Conservation (phyloP, 495 filamentous ascomycete species). For the Stereocaulon alpinum region DNA sequence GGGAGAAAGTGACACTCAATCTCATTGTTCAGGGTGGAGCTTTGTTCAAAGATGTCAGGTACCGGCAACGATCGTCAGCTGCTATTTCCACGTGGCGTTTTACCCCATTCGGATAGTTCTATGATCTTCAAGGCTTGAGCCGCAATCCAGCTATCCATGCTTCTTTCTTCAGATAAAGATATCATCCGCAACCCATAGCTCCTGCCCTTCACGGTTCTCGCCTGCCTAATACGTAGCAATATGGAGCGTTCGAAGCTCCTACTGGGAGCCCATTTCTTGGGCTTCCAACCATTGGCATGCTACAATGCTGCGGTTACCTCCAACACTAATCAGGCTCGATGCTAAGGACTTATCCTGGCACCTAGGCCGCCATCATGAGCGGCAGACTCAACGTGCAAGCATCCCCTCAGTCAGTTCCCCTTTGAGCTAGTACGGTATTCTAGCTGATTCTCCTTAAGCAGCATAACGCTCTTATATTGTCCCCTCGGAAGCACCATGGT, state of each 20-base stretch:
- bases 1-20: not conserved
- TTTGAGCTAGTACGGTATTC: no score
- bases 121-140: not conserved
- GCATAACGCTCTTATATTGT: no score
- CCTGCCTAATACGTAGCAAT: no score
- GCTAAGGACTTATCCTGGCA: slow-evolving; percentile 22
- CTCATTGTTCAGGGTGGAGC: not conserved
- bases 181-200: not conserved
- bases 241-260: not conserved
- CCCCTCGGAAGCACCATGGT: no score
- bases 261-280: no score
- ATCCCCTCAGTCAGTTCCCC: not conserved
- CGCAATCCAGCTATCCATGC: not conserved
- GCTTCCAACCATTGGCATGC: not conserved
- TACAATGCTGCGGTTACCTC: slow-evolving; percentile 17
- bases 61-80: not conserved
- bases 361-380: slow-evolving; percentile 11
- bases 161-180: not conserved
- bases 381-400: slow-evolving; percentile 11
- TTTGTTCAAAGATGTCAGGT: not conserved
- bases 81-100: slow-evolving; percentile 2
- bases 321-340: slow-evolving; percentile 18
- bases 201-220: not conserved
- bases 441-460: no score
- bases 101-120: not conserved